Conservation (phyloP, 441 rosid species). For the Adansonia rubrostipa region DNA sequence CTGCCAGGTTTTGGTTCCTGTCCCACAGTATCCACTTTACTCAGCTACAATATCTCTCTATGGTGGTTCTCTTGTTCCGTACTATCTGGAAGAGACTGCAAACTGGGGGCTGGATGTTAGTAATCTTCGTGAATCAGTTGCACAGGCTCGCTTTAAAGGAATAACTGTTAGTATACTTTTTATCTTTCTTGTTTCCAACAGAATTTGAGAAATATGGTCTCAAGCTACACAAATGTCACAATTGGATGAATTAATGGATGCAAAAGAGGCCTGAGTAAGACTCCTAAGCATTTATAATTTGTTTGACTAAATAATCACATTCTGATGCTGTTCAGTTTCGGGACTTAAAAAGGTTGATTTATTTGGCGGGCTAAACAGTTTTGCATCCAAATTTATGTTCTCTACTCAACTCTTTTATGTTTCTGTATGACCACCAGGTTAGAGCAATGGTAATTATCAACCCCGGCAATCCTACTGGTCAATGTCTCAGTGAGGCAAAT, state of each 20-base stretch:
- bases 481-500: slow-evolving; percentile 87
- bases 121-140: slow-evolving; percentile 79
- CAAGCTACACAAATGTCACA: slow-evolving; percentile 18
- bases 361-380: neutral
- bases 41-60: slow-evolving; percentile 86
- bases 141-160: slow-evolving; percentile 78
- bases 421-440: slow-evolving; percentile 60
- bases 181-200: slow-evolving; percentile 25
- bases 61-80: slow-evolving; percentile 96
- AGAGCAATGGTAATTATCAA: slow-evolving; percentile 97
- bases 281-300: slow-evolving; percentile 26
- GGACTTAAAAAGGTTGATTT: slow-evolving; percentile 6
- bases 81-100: slow-evolving; percentile 89
- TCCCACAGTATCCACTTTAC: slow-evolving; percentile 97
- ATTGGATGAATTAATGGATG: slow-evolving; percentile 20
- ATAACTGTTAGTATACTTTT: slow-evolving; percentile 66
- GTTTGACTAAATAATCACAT: neutral
- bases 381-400: neutral
- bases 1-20: slow-evolving; percentile 90
- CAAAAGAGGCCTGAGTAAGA: neutral
- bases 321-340: neutral
- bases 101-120: slow-evolving; percentile 94
- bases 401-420: slow-evolving; percentile 8
- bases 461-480: slow-evolving; percentile 98
- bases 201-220: slow-evolving; percentile 12